These are phyloP conservation scores for Cercospora zeae-maydis DNA, from an alignment of 2,329 filamentous ascomycete genomes.

Conservation along the genomic window DNA sequence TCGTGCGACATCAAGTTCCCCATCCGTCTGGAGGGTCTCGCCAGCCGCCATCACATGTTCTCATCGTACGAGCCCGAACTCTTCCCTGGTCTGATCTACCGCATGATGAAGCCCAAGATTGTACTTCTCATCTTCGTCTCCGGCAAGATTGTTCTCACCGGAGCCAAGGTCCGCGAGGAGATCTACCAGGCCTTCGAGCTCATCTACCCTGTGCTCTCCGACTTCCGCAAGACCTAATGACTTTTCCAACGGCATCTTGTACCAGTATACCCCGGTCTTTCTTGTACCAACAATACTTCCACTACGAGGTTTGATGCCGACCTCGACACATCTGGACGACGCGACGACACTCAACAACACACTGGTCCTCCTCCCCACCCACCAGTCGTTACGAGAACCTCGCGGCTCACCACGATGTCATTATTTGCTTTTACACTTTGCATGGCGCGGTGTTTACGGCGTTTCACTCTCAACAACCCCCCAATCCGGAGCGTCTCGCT, in stretches of 20 bases:
- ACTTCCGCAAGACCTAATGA: slow-evolving; percentile 28
- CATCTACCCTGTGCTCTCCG: slow-evolving; percentile 75
- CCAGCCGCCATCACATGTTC: slow-evolving; percentile 97
- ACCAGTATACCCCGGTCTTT: slow-evolving; percentile 26
- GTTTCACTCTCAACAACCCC: slow-evolving; percentile 14
- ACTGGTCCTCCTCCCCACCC: slow-evolving; percentile 3
- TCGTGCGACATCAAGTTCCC: slow-evolving; percentile 99
- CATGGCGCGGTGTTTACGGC: slow-evolving; percentile 34
- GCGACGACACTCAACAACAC: slow-evolving; percentile 2
- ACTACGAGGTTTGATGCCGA: slow-evolving; percentile 30
- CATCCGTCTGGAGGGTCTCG: slow-evolving; percentile 91
- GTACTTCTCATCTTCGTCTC: slow-evolving; percentile 93
- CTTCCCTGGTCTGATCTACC: slow-evolving; percentile 98
- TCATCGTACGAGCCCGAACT: slow-evolving; percentile 97
- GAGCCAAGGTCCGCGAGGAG: slow-evolving; percentile 96
- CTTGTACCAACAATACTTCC: slow-evolving; percentile 30
- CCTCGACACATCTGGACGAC: slow-evolving; percentile 22
- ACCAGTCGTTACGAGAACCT: slow-evolving; percentile 5
- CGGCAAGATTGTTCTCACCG: slow-evolving; percentile 96
- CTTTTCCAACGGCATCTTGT: slow-evolving; percentile 26
- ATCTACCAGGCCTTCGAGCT: slow-evolving; percentile 96
- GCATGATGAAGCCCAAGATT: slow-evolving; percentile 99
- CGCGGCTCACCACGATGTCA: slow-evolving; percentile 10
- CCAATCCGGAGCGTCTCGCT: slow-evolving; percentile 9
- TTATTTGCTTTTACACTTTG: slow-evolving; percentile 23